Percentiles rank a stretch among this genome's conserved stretches.
Conservation (phyloP, 345 rosid genomes). For the Acer campestre region DNA sequence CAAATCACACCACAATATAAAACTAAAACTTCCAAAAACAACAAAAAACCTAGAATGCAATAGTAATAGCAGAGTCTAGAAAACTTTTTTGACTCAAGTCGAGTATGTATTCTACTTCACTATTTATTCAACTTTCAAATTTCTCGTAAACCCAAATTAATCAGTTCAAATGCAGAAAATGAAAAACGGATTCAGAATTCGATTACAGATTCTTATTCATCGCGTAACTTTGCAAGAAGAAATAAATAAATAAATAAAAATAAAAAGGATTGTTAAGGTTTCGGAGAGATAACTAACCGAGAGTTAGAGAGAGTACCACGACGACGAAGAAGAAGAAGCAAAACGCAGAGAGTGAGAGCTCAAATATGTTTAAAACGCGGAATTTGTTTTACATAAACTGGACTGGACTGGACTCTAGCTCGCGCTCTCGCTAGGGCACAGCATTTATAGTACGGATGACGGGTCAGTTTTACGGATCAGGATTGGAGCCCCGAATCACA, state of each 20-base stretch:
- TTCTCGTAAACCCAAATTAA: too few species aligned
- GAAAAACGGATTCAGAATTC: neutral
- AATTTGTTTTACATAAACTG: too few species aligned
- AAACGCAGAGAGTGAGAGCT: neutral
- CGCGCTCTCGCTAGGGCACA: conserved; percentile 13
- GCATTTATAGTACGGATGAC: neutral
- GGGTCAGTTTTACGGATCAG: neutral
- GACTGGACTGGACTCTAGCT: neutral
- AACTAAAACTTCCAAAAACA: too few species aligned
- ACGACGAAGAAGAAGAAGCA: neutral
- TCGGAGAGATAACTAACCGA: neutral
- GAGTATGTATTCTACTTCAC: too few species aligned
- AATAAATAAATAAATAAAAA: too few species aligned
- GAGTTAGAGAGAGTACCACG: neutral
- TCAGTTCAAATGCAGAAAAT: too few species aligned
- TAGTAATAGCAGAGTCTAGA: too few species aligned
- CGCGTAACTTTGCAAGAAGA: neutral
- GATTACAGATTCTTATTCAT: neutral
- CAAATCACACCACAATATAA: too few species aligned
- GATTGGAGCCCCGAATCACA: neutral
- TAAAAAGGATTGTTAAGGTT: neutral
- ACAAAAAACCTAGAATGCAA: too few species aligned
- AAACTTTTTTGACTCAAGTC: too few species aligned
- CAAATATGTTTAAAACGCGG: neutral
- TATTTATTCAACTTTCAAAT: too few species aligned